Conservation (phyloP, 257 asterid genomes). For the Cynanchum wilfordii region DNA sequence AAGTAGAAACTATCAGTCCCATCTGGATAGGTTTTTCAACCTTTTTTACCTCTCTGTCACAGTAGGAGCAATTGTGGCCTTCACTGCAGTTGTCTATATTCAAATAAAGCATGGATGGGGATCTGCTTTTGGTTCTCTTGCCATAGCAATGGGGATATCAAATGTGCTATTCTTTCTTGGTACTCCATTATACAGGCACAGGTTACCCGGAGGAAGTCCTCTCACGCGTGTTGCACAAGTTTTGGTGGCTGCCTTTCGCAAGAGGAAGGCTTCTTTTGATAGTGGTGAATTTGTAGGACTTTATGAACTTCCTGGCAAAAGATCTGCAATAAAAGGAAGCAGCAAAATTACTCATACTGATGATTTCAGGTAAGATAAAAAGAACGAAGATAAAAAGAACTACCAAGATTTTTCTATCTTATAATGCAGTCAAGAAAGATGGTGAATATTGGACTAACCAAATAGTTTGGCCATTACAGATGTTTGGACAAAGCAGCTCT, state of each 20-base stretch:
- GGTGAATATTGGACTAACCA: background rate
- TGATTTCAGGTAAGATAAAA: slow-evolving; percentile 62
- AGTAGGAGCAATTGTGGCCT: slow-evolving; percentile 85
- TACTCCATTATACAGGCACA: slow-evolving; percentile 86
- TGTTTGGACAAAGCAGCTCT: slow-evolving; percentile 96
- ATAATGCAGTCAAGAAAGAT: background rate
- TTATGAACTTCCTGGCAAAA: slow-evolving; percentile 79
- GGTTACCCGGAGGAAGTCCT: slow-evolving; percentile 93
- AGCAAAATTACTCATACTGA: slow-evolving; percentile 78
- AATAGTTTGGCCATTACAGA: slow-evolving; percentile 27
- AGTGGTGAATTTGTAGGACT: slow-evolving; percentile 76
- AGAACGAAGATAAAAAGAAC: no score
- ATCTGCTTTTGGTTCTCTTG: slow-evolving; percentile 82
- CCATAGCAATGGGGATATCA: slow-evolving; percentile 90
- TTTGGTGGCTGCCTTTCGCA: slow-evolving; percentile 70
- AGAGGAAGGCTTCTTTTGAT: slow-evolving; percentile 61
- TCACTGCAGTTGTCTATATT: slow-evolving; percentile 84
- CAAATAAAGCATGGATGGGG: slow-evolving; percentile 95
- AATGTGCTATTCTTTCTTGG: slow-evolving; percentile 85
- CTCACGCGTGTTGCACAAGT: slow-evolving; percentile 93
- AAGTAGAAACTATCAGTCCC: slow-evolving; percentile 58
- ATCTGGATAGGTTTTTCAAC: slow-evolving; percentile 86
- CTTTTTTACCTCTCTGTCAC: slow-evolving; percentile 94
- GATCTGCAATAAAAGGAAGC: slow-evolving; percentile 90
- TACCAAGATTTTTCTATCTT: no score